Evolutionary conservation across 208 protist species (phyloP).

Genomic region (Leishmania tarentolae): DNA sequence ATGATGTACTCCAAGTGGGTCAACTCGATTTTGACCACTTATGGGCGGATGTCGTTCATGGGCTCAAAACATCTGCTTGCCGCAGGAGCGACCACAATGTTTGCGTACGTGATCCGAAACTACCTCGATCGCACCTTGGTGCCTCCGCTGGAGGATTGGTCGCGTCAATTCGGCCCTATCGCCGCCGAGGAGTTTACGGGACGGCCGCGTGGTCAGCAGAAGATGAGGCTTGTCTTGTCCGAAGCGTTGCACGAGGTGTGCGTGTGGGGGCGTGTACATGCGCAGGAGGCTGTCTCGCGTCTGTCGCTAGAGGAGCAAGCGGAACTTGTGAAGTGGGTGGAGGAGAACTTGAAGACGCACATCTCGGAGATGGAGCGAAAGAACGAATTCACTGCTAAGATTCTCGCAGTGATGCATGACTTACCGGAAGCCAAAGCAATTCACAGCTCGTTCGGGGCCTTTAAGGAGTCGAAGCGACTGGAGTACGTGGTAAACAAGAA

Average conservation of each 20-base stretch:
- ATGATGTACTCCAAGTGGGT: constrained; percentile 54
- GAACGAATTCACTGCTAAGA: constrained; percentile 48
- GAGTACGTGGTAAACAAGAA: constrained; percentile 41
- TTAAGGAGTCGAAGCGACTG: constrained; percentile 30
- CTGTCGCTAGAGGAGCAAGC: constrained; percentile 46
- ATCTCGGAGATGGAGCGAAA: constrained; percentile 39
- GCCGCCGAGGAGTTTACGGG: constrained; percentile 23
- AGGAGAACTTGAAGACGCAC: constrained; percentile 17
- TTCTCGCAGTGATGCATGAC: constrained; percentile 48
- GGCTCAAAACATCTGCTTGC: not conserved
- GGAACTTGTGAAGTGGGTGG: constrained; percentile 26
- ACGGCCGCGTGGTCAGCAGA: not conserved
- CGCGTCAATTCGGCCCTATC: constrained; percentile 37
- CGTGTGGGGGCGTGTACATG: constrained; percentile 18
- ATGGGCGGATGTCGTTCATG: not conserved
- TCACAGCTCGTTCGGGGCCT: constrained; percentile 33
- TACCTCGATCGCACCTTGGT: constrained; percentile 37
- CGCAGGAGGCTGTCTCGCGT: constrained; percentile 32
- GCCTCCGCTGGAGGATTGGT: constrained; percentile 51
- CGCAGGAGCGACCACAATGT: not conserved
- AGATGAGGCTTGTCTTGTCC: constrained; percentile 9
- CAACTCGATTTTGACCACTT: constrained; percentile 11
- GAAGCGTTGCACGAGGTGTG: constrained; percentile 14
- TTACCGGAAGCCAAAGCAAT: constrained; percentile 72
- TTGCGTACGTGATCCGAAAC: constrained; percentile 18